Evolutionary conservation across 78 protist genomes (phyloP).

Genomic region (Polysphondylium violaceum): DNA sequence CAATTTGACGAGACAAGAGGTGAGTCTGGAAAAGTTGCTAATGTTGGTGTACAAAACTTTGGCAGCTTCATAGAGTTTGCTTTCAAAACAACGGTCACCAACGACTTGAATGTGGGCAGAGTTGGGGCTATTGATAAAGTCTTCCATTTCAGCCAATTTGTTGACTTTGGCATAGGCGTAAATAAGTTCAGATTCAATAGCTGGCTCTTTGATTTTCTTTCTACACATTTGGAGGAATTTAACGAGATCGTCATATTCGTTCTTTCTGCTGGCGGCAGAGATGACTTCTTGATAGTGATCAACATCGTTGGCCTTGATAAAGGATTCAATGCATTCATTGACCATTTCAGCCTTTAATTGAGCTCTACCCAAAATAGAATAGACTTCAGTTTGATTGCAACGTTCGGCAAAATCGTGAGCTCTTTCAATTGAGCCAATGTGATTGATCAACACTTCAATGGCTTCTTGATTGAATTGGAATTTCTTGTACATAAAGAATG

Average conservation of each 20-base stretch:
- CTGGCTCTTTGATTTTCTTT: conserved; percentile 92
- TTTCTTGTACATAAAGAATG: conserved; percentile 98
- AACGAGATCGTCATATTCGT: conserved; percentile 87
- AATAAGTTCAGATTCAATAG: conserved; percentile 97
- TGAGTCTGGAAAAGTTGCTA: conserved; percentile 94
- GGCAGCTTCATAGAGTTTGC: conserved; percentile 97
- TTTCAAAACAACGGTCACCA: conserved; percentile 98
- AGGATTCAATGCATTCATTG: conserved; percentile 79
- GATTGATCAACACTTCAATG: conserved; percentile 94
- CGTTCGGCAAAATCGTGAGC: conserved; percentile 98
- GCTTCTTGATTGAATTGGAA: conserved; percentile 93
- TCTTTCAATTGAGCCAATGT: conserved; percentile 92
- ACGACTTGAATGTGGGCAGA: conserved; percentile 88
- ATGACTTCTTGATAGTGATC: conserved; percentile 87
- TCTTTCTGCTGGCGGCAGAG: conserved; percentile 81
- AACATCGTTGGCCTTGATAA: conserved; percentile 88
- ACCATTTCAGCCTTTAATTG: conserved; percentile 92
- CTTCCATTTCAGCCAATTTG: conserved; percentile 98
- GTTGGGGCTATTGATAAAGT: conserved; percentile 96
- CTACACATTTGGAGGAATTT: conserved; percentile 94
- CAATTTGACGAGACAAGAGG: conserved; percentile 95
- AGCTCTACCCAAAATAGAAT: conserved; percentile 95
- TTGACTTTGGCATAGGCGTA: conserved; percentile 96
- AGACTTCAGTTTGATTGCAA: conserved; percentile 94
- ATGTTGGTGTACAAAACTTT: conserved; percentile 94